A percentile compares a stretch with the other conserved stretches of the same genome.
phyloP scores from a whole-genome alignment of 441 rosid genomes.

The Brassica hybrid region DNA sequence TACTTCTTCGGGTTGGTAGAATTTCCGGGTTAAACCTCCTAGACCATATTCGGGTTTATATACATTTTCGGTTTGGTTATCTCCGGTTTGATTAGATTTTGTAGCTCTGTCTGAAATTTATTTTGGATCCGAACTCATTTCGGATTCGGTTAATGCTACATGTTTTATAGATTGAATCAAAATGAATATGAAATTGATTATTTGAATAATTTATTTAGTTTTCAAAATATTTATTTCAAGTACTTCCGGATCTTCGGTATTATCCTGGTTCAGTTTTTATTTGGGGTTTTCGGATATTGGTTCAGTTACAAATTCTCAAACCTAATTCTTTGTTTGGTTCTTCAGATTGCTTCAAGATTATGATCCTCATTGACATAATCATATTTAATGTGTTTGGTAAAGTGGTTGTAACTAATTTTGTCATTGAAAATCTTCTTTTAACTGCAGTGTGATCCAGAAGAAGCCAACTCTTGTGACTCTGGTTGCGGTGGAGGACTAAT shows the following conservation, averaged over 20 bases:
- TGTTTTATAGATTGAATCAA: too few relatives aligned
- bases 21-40: neutral
- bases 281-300: too few relatives aligned
- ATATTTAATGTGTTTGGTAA: slow-evolving; percentile 25
- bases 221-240: too few relatives aligned
- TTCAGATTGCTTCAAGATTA: too few relatives aligned
- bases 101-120: neutral
- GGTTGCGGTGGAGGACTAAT: slow-evolving; percentile 77
- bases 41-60: neutral
- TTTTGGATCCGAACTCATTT: neutral
- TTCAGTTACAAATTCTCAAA: too few relatives aligned
- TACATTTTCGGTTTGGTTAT: too few relatives aligned
- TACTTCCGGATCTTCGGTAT: too few relatives aligned
- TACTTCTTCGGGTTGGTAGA: neutral
- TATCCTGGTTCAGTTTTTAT: too few relatives aligned
- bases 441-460: slow-evolving; percentile 54
- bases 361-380: neutral
- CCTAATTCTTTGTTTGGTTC: too few relatives aligned
- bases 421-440: neutral
- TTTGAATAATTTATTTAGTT: too few relatives aligned
- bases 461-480: slow-evolving; percentile 58
- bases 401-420: slow-evolving; percentile 17
- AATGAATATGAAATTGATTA: too few relatives aligned
- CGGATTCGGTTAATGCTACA: too few relatives aligned
- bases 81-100: neutral